Percentiles rank a stretch among this genome's conserved stretches.
Evolutionary conservation across 306 rosid species (phyloP).

Genomic region (Fagus sylvatica): DNA sequence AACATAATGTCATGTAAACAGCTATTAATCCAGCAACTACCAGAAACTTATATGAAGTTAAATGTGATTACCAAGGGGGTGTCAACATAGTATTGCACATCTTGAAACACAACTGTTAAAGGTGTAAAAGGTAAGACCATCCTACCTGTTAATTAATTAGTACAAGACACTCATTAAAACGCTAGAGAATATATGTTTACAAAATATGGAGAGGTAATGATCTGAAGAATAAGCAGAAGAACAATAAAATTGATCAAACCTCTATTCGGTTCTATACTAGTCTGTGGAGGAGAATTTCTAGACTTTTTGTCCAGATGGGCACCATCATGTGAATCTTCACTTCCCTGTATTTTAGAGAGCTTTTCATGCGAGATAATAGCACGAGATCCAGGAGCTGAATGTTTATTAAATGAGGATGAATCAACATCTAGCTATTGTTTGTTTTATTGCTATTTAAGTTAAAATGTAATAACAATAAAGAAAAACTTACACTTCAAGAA

Average conservation of each 20-base stretch:
- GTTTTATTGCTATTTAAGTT: background rate
- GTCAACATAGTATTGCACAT: constrained; percentile 47
- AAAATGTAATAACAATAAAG: background rate
- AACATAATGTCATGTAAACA: background rate
- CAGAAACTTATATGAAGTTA: background rate
- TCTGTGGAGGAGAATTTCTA: background rate
- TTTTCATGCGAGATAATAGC: constrained; percentile 38
- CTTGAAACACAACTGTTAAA: constrained; percentile 38
- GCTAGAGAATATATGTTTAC: too few relatives aligned
- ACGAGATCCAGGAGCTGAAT: constrained; percentile 47
- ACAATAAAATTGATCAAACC: constrained; percentile 5
- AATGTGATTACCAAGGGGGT: constrained; percentile 34
- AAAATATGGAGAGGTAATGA: too few relatives aligned
- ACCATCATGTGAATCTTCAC: background rate
- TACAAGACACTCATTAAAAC: background rate
- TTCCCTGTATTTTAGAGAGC: constrained; percentile 25
- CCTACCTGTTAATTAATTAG: constrained; percentile 32
- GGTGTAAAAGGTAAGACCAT: constrained; percentile 47
- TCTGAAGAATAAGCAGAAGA: too few relatives aligned
- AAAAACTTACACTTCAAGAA: constrained; percentile 41
- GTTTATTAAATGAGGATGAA: background rate
- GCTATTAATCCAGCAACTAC: too few relatives aligned
- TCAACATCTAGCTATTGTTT: background rate
- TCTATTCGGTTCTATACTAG: constrained; percentile 3
- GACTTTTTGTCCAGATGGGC: constrained; percentile 7